Evolutionary conservation across 768 basidiomycete species (phyloP), one percentile per base, ranked within the genome.

Genomic region (Pseudohyphozyma bogoriensis): DNA sequence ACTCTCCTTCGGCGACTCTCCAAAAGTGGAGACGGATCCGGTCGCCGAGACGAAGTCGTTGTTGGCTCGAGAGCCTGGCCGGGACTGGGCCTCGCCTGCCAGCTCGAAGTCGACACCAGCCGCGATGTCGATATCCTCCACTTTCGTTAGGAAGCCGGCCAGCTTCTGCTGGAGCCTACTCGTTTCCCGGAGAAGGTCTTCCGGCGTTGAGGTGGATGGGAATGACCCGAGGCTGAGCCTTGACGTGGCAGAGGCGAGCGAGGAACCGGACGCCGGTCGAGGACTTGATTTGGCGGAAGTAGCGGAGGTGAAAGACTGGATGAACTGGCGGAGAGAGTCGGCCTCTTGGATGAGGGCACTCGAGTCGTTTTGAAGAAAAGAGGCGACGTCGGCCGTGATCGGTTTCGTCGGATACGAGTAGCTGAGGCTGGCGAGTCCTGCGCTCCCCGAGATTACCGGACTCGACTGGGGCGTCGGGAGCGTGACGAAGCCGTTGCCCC

Each of bases 401-500:
- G 58, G 40, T 9, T 36, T 35, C 2, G 26, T n/a, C 42, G 65
- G 65, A 55, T 61, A 66, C 9, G 54, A 42, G 51, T 63, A 66
- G 7, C 39, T 35, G 26, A 65, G 56, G 20, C 49, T 4, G 8
- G 10, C 12, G 1, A 28, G 22, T 16, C 26, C 39, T 13, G 4
- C 39, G n/a, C 0, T 24, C 4, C 29, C 1, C 9, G 29, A 44
- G 22, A 49, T 8, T n/a, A 0, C 20, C 12, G 46, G 59, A 5
- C 35, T 42, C 9, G 52, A 46, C 42, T 55, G 47, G 20, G 63
- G 53, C 20, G 60, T 60, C 29, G 63, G 64, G 4, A 69, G 63
- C n/a, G 68, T 60, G 44, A 86, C 80, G 79, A 84, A 91, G 36
- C 89, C 90, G 65, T 88, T 87, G 16, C 87, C 89, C 66, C 82